Base-by-base conservation (phyloP, 2,329 filamentous ascomycete genomes). In the Hymenoscyphus repandus region DNA sequence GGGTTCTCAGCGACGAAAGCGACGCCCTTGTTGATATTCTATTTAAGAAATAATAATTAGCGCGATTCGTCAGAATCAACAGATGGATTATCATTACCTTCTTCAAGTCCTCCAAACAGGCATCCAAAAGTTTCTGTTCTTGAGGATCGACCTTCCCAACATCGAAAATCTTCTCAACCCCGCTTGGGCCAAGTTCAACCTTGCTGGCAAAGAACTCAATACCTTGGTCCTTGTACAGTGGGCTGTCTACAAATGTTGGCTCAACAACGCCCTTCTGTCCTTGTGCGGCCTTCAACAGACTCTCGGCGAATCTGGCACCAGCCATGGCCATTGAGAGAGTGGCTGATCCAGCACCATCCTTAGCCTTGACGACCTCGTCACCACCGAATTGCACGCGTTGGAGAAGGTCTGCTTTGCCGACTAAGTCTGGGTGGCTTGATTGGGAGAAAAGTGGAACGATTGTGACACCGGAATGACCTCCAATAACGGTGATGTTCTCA, bases 311-410 rank as follows among this genome's bases (percentile, higher is more conserved):
- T 78, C 82, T 80, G 68, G 81, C 80, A 72, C 92, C 92, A 62
- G 92, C 92, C 83, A 96, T 92, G 68, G 92, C 92, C 92, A 99
- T 99, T 77, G 90, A 96, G 65, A 97, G 88, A 59, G 92, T 97
- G 70, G 92, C 92, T 63, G 90, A 96, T 66, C 92, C 92, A 67
- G 91, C 90, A 74, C 92, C 93, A 70, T 92, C 91, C 88, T 97
- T 97, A 75, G 92, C 93, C 84, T 96, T 83, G 77, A 97, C 92
- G 63, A 97, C 92, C 85, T 97, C 92, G 72, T 97, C 92, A 80
- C 92, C 92, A 73, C 93, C 92, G 72, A 97, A 97, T 79, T 97
- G 92, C 68, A 97, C 93, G 72, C 93, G 91, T 54, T 65, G 62
- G 75, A 97, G 78, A 66, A 97, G 89, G 57, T 80, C 79, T 68